Evolutionary conservation across 768 basidiomycete genomes (phyloP).

Genomic region (Podaxis rugospora): DNA sequence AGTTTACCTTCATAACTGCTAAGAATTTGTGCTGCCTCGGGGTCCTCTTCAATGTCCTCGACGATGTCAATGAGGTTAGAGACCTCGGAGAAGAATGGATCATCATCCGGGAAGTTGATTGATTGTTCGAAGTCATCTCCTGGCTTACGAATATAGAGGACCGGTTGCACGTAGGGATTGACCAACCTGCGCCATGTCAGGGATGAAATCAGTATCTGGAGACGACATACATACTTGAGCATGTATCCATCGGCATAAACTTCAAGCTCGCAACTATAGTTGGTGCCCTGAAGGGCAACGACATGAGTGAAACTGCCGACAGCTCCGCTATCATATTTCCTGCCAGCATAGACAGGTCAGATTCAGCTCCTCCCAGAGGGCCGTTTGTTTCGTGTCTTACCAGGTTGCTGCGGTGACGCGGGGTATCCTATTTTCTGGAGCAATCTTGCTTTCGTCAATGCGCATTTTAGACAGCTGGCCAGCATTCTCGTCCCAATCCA

Average conservation of each 20-base stretch:
- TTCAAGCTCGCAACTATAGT: slow-evolving; percentile 94
- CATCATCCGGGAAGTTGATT: slow-evolving; percentile 73
- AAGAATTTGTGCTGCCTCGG: slow-evolving; percentile 75
- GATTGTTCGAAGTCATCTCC: slow-evolving; percentile 75
- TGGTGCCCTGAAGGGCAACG: slow-evolving; percentile 84
- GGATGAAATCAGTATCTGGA: neutral
- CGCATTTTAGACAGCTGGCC: slow-evolving; percentile 77
- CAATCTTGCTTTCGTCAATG: slow-evolving; percentile 82
- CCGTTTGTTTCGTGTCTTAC: slow-evolving; percentile 31
- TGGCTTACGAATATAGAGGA: slow-evolving; percentile 80
- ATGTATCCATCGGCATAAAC: slow-evolving; percentile 92
- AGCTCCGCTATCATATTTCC: slow-evolving; percentile 95
- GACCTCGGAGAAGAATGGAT: slow-evolving; percentile 91
- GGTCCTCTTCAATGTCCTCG: slow-evolving; percentile 86
- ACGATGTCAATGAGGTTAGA: slow-evolving; percentile 88
- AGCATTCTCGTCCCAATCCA: slow-evolving; percentile 90
- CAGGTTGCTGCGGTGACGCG: slow-evolving; percentile 91
- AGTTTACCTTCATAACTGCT: slow-evolving; percentile 75
- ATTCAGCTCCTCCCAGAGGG: neutral
- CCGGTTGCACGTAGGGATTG: slow-evolving; percentile 91
- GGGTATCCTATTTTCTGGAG: slow-evolving; percentile 87
- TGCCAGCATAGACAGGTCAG: slow-evolving; percentile 19
- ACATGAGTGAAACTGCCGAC: slow-evolving; percentile 91
- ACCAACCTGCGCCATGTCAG: slow-evolving; percentile 49
- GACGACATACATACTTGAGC: slow-evolving; percentile 52